Conservation (phyloP, 352 stramenopile genomes). For the Pythium biforme region DNA sequence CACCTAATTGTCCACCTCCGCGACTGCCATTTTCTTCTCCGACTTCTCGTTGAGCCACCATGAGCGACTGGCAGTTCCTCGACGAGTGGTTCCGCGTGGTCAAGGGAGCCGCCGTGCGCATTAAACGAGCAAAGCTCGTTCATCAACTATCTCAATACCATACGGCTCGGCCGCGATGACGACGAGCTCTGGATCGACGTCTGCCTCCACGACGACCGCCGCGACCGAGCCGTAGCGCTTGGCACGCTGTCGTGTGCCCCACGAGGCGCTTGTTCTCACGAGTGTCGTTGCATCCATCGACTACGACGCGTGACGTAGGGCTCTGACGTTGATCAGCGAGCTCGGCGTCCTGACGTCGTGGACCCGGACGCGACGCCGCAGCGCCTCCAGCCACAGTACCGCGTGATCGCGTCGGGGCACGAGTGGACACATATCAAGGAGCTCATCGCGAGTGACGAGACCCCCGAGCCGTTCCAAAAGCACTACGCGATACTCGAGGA, state of each 20-base stretch:
- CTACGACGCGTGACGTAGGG: background rate
- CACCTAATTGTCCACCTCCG: too few relatives aligned
- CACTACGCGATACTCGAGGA: background rate
- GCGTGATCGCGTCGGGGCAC: background rate
- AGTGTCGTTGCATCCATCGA: background rate
- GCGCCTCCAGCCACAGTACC: background rate
- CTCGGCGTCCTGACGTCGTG: background rate
- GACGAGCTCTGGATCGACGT: conserved; percentile 1
- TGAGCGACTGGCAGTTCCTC: background rate
- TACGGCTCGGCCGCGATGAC: background rate
- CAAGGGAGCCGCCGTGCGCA: background rate
- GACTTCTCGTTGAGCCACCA: too few relatives aligned
- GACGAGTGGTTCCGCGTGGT: background rate
- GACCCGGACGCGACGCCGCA: background rate
- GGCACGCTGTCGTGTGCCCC: background rate
- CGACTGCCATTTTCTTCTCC: too few relatives aligned
- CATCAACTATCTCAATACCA: too few relatives aligned
- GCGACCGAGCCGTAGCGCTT: background rate
- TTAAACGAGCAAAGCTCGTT: background rate
- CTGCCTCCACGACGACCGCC: background rate
- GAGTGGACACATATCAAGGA: background rate
- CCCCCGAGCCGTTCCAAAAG: background rate
- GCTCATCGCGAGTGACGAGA: background rate
- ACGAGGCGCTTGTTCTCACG: background rate
- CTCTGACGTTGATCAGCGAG: background rate